Evolutionary conservation across 2,329 filamentous ascomycete species (phyloP).

Genomic region (Colletotrichum siamense): DNA sequence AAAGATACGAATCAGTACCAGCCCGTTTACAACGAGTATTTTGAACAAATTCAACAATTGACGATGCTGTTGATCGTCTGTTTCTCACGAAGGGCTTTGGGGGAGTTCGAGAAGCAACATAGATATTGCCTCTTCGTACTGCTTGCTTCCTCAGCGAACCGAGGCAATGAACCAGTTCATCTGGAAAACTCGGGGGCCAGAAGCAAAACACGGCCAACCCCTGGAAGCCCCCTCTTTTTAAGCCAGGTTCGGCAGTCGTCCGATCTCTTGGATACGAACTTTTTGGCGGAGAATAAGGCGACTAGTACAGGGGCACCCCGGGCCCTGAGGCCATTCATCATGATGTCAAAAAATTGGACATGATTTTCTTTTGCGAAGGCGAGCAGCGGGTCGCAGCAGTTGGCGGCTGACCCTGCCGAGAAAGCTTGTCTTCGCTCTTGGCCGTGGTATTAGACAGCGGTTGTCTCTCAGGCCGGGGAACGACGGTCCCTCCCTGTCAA

Average conservation of each 20-base stretch:
- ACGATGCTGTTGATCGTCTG: background rate
- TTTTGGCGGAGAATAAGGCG: background rate
- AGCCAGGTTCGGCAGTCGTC: background rate
- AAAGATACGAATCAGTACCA: background rate
- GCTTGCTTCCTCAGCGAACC: background rate
- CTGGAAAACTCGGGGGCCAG: background rate
- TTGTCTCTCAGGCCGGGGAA: background rate
- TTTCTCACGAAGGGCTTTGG: background rate
- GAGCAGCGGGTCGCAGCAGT: background rate
- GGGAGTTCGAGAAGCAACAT: background rate
- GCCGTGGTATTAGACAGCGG: background rate
- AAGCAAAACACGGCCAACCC: background rate
- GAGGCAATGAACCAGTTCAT: background rate
- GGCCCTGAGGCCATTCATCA: background rate
- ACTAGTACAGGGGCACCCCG: background rate
- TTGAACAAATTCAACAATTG: background rate
- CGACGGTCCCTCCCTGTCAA: background rate
- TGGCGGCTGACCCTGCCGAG: background rate
- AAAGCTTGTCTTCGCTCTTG: background rate
- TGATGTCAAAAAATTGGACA: background rate
- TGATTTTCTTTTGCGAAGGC: background rate
- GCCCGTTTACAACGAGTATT: too few relatives aligned
- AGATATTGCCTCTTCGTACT: background rate
- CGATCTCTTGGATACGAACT: slow-evolving; percentile 13
- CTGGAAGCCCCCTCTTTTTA: background rate